Evolutionary conservation across 805 yeast species (phyloP).

Genomic region (Schwanniomyces yamadae): DNA sequence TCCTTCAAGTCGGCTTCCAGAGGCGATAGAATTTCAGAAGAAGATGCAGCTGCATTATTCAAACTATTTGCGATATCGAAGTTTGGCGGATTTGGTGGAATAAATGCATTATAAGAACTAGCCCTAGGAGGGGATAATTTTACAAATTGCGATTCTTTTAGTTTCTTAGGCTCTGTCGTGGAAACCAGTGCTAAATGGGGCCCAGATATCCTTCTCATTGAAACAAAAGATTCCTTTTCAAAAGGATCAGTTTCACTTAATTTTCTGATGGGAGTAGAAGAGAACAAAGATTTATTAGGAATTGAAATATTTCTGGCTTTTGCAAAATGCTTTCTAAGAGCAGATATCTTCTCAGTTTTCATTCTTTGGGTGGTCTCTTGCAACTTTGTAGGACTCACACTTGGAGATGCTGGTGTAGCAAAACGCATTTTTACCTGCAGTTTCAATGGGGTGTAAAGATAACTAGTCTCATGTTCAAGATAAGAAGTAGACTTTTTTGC

Average conservation of each 20-base stretch:
- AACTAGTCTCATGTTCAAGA: conserved; percentile 15
- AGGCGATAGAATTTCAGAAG: conserved; percentile 1
- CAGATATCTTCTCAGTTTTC: conserved; percentile 32
- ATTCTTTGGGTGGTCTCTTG: conserved; percentile 40
- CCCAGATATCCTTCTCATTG: conserved; percentile 4
- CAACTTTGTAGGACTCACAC: conserved; percentile 35
- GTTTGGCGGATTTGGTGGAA: conserved; percentile 24
- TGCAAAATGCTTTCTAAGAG: conserved; percentile 33
- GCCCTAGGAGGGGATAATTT: conserved; percentile 11
- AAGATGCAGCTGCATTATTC: conserved; percentile 2
- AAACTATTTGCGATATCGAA: conserved; percentile 9
- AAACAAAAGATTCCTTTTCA: conserved; percentile 11
- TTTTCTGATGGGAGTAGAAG: conserved; percentile 1
- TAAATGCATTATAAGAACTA: conserved; percentile 4
- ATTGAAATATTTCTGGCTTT: conserved; percentile 15
- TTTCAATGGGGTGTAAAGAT: conserved; percentile 37
- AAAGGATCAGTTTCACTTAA: not conserved
- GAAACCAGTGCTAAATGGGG: no score
- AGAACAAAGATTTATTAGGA: conserved; percentile 1
- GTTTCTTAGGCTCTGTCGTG: not conserved
- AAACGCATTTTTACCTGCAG: conserved; percentile 13
- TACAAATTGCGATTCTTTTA: conserved; percentile 4
- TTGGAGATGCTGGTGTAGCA: conserved; percentile 21
- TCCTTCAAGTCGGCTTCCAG: conserved; percentile 8
- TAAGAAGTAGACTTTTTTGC: conserved; percentile 19